These are phyloP conservation scores for Phascolomyces articulosus DNA, from an alignment of 371 early-diverging fungal species.

Conservation along the genomic window DNA sequence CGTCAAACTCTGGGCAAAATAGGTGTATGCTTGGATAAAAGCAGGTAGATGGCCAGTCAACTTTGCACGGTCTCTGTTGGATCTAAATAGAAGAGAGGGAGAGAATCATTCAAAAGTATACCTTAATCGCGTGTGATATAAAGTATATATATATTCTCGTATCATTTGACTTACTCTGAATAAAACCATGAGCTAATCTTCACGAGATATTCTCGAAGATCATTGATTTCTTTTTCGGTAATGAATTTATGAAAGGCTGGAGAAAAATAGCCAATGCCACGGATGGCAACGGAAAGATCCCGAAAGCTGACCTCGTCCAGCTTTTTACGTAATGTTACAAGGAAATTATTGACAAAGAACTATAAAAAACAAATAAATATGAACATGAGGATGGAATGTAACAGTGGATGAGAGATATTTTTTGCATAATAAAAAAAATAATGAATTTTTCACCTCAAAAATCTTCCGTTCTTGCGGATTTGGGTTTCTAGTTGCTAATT, in stretches of 20 bases:
- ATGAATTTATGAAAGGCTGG: slow-evolving; percentile 57
- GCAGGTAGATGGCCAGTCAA: slow-evolving; percentile 59
- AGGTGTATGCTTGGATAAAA: slow-evolving; percentile 66
- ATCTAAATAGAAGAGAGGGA: neutral
- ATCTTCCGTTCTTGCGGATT: neutral
- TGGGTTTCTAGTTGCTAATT: neutral
- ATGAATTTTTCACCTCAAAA: neutral
- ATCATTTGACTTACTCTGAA: slow-evolving; percentile 59
- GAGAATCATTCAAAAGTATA: too few relatives aligned
- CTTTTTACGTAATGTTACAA: slow-evolving; percentile 36
- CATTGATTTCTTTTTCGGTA: slow-evolving; percentile 42
- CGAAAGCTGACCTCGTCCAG: slow-evolving; percentile 49
- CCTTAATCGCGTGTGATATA: too few relatives aligned
- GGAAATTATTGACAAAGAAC: slow-evolving; percentile 59
- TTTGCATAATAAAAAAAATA: too few relatives aligned
- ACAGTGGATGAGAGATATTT: too few relatives aligned
- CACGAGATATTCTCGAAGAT: slow-evolving; percentile 51
- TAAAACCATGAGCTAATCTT: slow-evolving; percentile 60
- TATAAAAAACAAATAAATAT: slow-evolving; percentile 18
- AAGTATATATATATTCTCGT: too few relatives aligned
- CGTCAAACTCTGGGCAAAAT: slow-evolving; percentile 54
- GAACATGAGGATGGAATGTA: too few relatives aligned
- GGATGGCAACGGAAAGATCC: slow-evolving; percentile 61
- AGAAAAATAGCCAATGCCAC: slow-evolving; percentile 75
- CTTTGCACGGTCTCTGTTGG: slow-evolving; percentile 20